Evolutionary conservation across 2,329 filamentous ascomycete species (phyloP), one percentile per base, ranked within the genome.

Genomic region (Verticillium albo-atrum): DNA sequence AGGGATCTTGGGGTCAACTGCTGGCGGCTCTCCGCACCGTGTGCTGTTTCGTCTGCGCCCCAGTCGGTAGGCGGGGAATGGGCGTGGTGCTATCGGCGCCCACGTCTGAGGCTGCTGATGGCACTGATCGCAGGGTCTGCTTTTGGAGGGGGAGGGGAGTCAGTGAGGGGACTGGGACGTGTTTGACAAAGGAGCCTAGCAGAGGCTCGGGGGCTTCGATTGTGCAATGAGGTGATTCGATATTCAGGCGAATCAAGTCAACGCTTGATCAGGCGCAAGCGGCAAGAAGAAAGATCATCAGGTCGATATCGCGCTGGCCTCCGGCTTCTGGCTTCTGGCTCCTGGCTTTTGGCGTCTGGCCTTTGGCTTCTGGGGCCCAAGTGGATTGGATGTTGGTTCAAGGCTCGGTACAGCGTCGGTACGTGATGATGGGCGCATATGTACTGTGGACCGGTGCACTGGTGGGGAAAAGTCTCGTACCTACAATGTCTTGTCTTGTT

Each of bases 51-150:
- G 54, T 42, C 35, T 26, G 30, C n/a, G 37, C 37, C 37, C 37
- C 15, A 34, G 52, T 54, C 25, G 35, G 54, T 14, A 30, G 34
- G 34, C 34, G 54, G 54, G 54, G 54, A 56, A 26, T 56, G 54
- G 54, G 54, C 34, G 54, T 56, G 54, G 25, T 56, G 34, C 37
- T 56, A 56, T 56, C 54, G 20, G 37, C 37, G 37, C 37, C n/a
- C n/a, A 20, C 23, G 20, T 20, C 37, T 47, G n/a, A 12, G 23
- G 37, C 37, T 47, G n/a, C n/a, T 47, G 37, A 47, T 47, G n/a
- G 10, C 37, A 47, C n/a, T 17, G 10, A 17, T 37, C 17, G 34
- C 15, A 14, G 34, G 34, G 2, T 17, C n/a, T 10, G 37, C n/a
- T 47, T 47, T 37, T 17, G 6, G 34, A 37, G 34, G 34, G 34